phyloP scores from a whole-genome alignment of 495 filamentous ascomycete species.

The Cryomyces minteri region DNA sequence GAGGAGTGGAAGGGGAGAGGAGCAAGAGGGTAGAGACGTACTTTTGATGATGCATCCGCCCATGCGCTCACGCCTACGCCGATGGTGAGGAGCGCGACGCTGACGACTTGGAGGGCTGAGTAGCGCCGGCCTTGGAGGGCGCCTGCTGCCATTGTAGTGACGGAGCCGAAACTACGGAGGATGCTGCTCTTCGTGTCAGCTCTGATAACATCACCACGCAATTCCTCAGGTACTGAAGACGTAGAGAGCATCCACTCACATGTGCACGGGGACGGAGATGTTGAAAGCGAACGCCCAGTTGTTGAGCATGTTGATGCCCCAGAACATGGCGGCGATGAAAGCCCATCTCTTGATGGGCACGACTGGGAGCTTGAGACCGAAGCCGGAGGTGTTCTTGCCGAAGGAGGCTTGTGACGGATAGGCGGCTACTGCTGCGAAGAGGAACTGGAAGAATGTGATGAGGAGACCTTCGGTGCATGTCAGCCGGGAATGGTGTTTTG shows the following conservation, averaged over 20 bases:
- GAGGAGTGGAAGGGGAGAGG: background rate
- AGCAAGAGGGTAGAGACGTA: constrained; percentile 15
- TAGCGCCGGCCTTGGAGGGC: constrained; percentile 73
- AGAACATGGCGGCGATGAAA: constrained; percentile 78
- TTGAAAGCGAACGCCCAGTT: constrained; percentile 96
- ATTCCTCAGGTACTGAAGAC: too few species aligned
- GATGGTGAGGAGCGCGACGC: constrained; percentile 63
- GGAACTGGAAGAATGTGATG: constrained; percentile 86
- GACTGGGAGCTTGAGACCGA: constrained; percentile 55
- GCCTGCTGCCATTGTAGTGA: constrained; percentile 80
- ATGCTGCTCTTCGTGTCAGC: constrained; percentile 24
- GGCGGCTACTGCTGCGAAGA: constrained; percentile 53
- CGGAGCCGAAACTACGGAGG: constrained; percentile 80
- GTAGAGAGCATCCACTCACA: constrained; percentile 15
- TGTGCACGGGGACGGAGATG: constrained; percentile 92
- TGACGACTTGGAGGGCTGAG: constrained; percentile 57
- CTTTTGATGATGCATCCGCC: constrained; percentile 74
- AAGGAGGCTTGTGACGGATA: constrained; percentile 50
- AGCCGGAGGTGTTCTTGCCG: constrained; percentile 32
- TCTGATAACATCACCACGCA: too few species aligned
- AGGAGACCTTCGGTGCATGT: constrained; percentile 42
- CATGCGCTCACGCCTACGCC: constrained; percentile 76
- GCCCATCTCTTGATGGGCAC: constrained; percentile 76
- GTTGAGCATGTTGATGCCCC: constrained; percentile 81
- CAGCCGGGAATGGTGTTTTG: background rate